phyloP scores from a whole-genome alignment of 495 filamentous ascomycete genomes.

The Parmelia sp. region DNA sequence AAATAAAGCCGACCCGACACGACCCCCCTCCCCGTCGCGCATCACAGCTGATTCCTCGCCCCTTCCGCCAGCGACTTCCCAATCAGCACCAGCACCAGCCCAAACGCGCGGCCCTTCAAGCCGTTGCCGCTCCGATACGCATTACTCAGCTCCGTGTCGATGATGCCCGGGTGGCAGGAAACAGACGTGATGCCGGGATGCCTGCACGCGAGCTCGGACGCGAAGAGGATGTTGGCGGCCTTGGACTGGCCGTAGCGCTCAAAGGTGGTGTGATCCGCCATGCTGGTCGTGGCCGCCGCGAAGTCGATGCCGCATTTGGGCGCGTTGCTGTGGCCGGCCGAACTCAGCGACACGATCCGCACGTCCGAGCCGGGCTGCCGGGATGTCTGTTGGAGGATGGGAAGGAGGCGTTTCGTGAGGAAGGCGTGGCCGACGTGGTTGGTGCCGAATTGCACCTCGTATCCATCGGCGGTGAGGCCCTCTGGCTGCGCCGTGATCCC shows the following conservation, averaged over 20 bases:
- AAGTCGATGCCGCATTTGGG: conserved; percentile 26
- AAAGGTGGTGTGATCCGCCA: conserved; percentile 38
- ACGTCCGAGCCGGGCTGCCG: conserved; percentile 35
- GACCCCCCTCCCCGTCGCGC: conserved; percentile 29
- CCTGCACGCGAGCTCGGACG: conserved; percentile 42
- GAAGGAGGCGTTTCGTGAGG: conserved; percentile 56
- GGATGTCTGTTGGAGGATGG: conserved; percentile 37
- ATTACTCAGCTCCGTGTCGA: conserved; percentile 47
- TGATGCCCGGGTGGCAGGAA: conserved; percentile 46
- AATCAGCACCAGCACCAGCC: conserved; percentile 9
- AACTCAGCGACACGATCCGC: conserved; percentile 39
- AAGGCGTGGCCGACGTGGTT: conserved; percentile 67
- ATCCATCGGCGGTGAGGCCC: conserved; percentile 51
- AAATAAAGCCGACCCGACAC: conserved; percentile 37
- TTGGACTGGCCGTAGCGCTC: conserved; percentile 51
- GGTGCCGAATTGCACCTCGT: conserved; percentile 64
- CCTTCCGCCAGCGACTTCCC: conserved; percentile 15
- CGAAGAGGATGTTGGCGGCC: conserved; percentile 53
- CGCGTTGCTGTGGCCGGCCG: conserved; percentile 34
- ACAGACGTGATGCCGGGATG: conserved; percentile 42
- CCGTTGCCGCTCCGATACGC: conserved; percentile 24
- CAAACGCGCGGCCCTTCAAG: conserved; percentile 11
- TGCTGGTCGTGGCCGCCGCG: conserved; percentile 29
- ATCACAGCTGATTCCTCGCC: not conserved
- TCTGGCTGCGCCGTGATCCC: conserved; percentile 55